Base-by-base conservation (phyloP, 352 stramenopile species). In the Discostella stelligera region DNA sequence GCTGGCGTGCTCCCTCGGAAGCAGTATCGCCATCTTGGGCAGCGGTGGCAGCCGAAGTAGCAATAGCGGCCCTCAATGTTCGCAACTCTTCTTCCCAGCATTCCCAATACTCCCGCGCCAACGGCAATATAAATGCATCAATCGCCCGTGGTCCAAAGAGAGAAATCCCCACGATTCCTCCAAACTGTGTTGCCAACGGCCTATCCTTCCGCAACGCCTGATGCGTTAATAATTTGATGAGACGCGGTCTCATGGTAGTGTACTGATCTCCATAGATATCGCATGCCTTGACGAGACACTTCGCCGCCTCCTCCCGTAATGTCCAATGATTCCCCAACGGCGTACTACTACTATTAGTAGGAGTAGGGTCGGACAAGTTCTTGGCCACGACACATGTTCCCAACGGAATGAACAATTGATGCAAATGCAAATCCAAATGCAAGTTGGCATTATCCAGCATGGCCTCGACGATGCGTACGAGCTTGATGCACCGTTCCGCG, bases 391-490 rank as follows among this genome's bases (percentile, higher is more conserved):
- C 91, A 66, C 94, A 97, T 41, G 95, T 98, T 62, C 98, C 82
- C 27, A 98, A 94, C 37, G 94, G 90, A 21, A 94, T 94, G 68
- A 98, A 91, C 46, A 98, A 79, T 91, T 98, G 94, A 72, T 98
- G 94, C 8, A 98, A 85, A 69, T 92, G 97, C 55, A 98, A 86
- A 84, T 98, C 95, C 13, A 98, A 91, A 82, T 96, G 94, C 25
- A 98, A 86, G 64, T 94, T 90, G 16, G 90, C 87, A 87, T 98
- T 98, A 18, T 89, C 84, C 13, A 98, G 89, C 59, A 98, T 64
- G 62, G 82, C 91, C 96, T 76, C 91, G 88, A 60, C 91, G 18
- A 97, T 89, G 69, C 93, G 90, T 80, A 98, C 94, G 52, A 98
- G 88, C 20, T 94, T 81, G 21, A 77, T 52, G 52, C 74, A 87